phyloP scores from a whole-genome alignment of 176 grass and related monocot genomes.

The Oryza longistaminata region DNA sequence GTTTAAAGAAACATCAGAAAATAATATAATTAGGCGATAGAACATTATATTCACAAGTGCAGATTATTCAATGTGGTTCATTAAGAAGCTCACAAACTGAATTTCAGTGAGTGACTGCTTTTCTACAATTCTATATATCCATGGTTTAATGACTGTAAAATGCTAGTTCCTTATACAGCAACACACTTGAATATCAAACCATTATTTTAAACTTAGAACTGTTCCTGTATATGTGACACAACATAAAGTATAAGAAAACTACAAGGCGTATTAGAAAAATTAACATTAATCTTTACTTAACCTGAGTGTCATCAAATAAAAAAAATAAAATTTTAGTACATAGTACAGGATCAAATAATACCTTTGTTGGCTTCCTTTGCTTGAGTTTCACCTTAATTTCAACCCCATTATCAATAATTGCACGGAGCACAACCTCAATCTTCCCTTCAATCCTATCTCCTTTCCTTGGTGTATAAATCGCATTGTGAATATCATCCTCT shows the following conservation, averaged over 20 bases:
- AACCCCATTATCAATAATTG: slow-evolving; percentile 65
- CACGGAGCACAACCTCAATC: slow-evolving; percentile 55
- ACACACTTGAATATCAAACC: not conserved
- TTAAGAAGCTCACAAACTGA: not conserved
- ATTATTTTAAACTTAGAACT: slow-evolving; percentile 12
- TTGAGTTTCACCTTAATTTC: slow-evolving; percentile 83
- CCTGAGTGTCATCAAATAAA: not conserved
- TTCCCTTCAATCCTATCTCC: slow-evolving; percentile 77
- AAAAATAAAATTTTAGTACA: not conserved
- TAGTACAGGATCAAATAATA: not conserved
- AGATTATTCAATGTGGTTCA: not conserved
- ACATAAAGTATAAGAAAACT: not conserved
- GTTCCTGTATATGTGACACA: not conserved
- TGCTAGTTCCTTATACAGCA: not conserved
- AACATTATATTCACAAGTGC: not conserved
- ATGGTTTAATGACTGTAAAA: not conserved
- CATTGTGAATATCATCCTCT: slow-evolving; percentile 79
- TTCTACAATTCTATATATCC: not conserved
- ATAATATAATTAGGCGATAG: not conserved
- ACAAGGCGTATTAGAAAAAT: not conserved
- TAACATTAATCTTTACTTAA: not conserved
- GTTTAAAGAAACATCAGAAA: not conserved
- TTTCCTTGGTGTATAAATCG: slow-evolving; percentile 74
- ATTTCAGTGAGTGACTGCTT: not conserved
- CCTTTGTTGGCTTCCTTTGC: slow-evolving; percentile 47